Conservation (phyloP, 2,329 filamentous ascomycete species). For the Fusarium sp. region DNA sequence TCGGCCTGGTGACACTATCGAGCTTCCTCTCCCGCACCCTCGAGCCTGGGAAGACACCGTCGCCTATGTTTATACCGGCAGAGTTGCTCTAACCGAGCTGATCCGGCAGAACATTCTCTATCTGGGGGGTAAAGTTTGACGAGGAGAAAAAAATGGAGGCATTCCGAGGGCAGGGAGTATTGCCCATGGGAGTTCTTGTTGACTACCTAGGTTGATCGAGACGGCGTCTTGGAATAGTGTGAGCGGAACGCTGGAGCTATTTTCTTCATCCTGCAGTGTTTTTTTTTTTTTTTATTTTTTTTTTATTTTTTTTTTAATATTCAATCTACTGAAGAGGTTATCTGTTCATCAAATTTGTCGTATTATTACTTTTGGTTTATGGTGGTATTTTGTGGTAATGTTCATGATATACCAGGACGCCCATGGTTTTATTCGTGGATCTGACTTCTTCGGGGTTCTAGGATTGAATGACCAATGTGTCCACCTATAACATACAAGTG, state of each 20-base stretch:
- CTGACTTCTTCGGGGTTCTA: too few species aligned
- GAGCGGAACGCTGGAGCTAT: background rate
- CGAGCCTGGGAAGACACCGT: conserved; percentile 70
- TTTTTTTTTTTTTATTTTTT: background rate
- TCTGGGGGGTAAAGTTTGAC: conserved; percentile 66
- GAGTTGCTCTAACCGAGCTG: conserved; percentile 60
- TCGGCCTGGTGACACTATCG: conserved; percentile 67
- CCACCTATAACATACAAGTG: too few species aligned
- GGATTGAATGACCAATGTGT: too few species aligned
- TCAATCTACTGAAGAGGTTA: background rate
- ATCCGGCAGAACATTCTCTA: conserved; percentile 69
- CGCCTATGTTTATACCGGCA: conserved; percentile 69
- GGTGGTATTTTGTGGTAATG: background rate
- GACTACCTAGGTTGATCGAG: background rate
- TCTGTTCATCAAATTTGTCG: too few species aligned
- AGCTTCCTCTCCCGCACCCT: conserved; percentile 72
- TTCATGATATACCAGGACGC: too few species aligned
- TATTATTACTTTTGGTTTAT: background rate
- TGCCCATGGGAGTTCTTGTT: background rate
- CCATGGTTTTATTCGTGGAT: too few species aligned
- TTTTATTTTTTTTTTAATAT: background rate
- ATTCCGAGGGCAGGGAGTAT: background rate
- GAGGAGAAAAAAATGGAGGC: background rate
- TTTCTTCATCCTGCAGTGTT: conserved; percentile 9
- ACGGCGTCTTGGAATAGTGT: background rate